Conservation (phyloP, 108 stramenopile species). For the Epipyxis sp. region DNA sequence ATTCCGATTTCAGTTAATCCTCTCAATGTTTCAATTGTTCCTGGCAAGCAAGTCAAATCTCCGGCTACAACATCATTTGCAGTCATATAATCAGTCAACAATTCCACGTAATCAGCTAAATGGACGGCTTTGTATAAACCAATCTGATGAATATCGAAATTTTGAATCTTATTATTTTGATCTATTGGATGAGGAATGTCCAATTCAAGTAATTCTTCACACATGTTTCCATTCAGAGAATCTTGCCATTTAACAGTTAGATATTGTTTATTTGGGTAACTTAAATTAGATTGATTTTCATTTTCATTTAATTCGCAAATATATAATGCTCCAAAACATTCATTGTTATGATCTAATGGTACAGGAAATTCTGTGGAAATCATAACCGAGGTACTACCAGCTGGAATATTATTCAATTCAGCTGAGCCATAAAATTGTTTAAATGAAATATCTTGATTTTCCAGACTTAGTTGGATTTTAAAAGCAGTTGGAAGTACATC, state of each 20-base stretch:
- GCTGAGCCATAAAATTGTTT: not conserved
- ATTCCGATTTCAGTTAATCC: too few species aligned
- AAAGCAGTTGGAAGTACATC: not conserved
- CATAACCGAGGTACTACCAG: not conserved
- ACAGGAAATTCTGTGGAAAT: not conserved
- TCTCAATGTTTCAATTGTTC: too few species aligned
- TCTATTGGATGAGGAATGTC: not conserved
- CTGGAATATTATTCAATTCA: not conserved
- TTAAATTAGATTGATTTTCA: not conserved
- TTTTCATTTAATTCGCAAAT: not conserved
- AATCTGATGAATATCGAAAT: not conserved
- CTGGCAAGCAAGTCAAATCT: too few species aligned
- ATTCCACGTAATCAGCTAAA: not conserved
- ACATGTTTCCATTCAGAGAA: not conserved
- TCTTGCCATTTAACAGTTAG: not conserved
- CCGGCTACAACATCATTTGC: not conserved
- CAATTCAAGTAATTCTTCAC: not conserved
- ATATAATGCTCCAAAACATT: not conserved
- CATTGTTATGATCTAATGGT: not conserved
- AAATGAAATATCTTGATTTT: not conserved
- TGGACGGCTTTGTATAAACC: not conserved
- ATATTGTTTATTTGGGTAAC: not conserved
- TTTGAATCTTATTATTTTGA: not conserved
- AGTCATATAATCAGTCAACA: not conserved
- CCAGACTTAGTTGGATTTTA: not conserved